A percentile compares a stretch with the other conserved stretches of the same genome.
Evolutionary conservation across 495 filamentous ascomycete species (phyloP).

Genomic region (Tuber umbilicatum): DNA sequence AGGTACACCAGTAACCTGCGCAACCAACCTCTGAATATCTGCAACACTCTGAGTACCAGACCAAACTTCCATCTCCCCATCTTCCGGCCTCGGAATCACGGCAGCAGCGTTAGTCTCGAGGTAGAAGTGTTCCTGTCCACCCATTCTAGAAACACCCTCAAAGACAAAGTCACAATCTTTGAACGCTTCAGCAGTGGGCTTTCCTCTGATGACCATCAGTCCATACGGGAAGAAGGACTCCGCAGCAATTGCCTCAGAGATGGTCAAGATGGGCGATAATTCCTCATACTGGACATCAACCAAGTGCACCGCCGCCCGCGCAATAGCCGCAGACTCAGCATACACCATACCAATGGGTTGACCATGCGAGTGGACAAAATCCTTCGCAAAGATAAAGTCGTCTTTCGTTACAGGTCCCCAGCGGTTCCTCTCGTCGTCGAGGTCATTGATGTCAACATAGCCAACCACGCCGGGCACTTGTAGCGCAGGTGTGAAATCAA

Average conservation of each 20-base stretch:
- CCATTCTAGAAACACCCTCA: conserved; percentile 44
- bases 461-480: conserved; percentile 45
- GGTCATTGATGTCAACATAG: conserved; percentile 44
- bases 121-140: conserved; percentile 48
- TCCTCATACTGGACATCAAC: conserved; percentile 45
- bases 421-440: conserved; percentile 42
- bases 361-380: conserved; percentile 43
- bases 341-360: conserved; percentile 45
- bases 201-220: conserved; percentile 42
- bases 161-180: conserved; percentile 43
- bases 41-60: conserved; percentile 47
- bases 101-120: conserved; percentile 45
- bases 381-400: conserved; percentile 46
- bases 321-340: conserved; percentile 45
- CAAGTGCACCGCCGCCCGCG: conserved; percentile 42
- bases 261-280: conserved; percentile 44
- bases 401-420: conserved; percentile 44
- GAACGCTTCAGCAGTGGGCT: conserved; percentile 42
- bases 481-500: conserved; percentile 45
- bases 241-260: conserved; percentile 49
- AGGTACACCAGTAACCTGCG: conserved; percentile 45
- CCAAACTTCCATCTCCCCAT: conserved; percentile 44
- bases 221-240: conserved; percentile 43
- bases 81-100: conserved; percentile 44
- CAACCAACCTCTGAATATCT: conserved; percentile 47